These are phyloP conservation scores for Chiua virens DNA, from an alignment of 768 basidiomycete species.

Conservation along the genomic window DNA sequence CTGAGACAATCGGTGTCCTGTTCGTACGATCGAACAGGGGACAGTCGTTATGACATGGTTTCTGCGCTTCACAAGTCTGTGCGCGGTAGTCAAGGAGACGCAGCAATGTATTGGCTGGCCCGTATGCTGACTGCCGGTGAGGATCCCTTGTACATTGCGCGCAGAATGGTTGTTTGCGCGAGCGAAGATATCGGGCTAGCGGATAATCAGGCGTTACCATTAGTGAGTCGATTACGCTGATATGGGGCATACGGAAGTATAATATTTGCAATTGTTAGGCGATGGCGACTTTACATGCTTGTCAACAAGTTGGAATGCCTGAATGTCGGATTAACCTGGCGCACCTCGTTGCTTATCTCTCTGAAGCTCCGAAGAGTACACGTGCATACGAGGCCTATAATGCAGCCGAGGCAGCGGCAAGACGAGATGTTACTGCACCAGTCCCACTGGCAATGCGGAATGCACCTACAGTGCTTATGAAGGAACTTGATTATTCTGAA, in stretches of 20 bases:
- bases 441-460: slow-evolving; percentile 78
- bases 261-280: slow-evolving; percentile 42
- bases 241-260: not conserved
- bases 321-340: slow-evolving; percentile 79
- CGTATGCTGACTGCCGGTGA: slow-evolving; percentile 81
- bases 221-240: slow-evolving; percentile 42
- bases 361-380: slow-evolving; percentile 83
- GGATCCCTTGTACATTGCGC: slow-evolving; percentile 74
- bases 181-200: slow-evolving; percentile 87
- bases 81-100: slow-evolving; percentile 71
- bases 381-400: slow-evolving; percentile 78
- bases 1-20: slow-evolving; percentile 63
- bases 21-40: slow-evolving; percentile 75
- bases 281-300: slow-evolving; percentile 60
- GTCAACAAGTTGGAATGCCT: slow-evolving; percentile 76
- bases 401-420: slow-evolving; percentile 61
- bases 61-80: slow-evolving; percentile 83
- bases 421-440: slow-evolving; percentile 47
- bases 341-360: slow-evolving; percentile 73
- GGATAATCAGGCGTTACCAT: slow-evolving; percentile 71
- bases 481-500: slow-evolving; percentile 64
- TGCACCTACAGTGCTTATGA: slow-evolving; percentile 72
- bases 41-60: slow-evolving; percentile 79
- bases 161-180: slow-evolving; percentile 76
- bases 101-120: slow-evolving; percentile 87